A percentile compares a stretch with the other conserved stretches of the same genome.
These are phyloP conservation scores for Phytopythium ostracodes DNA, from an alignment of 352 stramenopile genomes.

Conservation along the genomic window DNA sequence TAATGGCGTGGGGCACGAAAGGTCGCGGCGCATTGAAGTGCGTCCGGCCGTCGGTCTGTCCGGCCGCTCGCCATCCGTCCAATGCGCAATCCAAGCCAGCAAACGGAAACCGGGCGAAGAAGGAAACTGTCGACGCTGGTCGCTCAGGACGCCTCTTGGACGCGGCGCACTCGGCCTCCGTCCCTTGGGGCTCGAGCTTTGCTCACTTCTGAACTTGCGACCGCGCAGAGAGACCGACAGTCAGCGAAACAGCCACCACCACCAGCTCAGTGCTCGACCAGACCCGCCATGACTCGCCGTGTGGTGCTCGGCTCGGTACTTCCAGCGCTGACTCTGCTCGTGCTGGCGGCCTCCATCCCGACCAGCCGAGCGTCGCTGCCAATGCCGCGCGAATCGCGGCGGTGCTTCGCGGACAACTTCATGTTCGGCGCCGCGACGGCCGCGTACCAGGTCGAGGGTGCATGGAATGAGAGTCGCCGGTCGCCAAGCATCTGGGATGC, in stretches of 20 bases:
- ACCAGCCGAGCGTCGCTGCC: not conserved
- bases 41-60: too few relatives aligned
- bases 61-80: too few relatives aligned
- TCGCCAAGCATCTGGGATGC: constrained; percentile 92
- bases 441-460: constrained; percentile 93
- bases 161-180: too few relatives aligned
- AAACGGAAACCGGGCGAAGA: too few relatives aligned
- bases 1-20: too few relatives aligned
- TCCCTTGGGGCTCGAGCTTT: not conserved
- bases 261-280: not conserved
- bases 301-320: not conserved
- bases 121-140: not conserved
- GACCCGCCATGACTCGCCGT: not conserved
- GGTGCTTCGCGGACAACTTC: constrained; percentile 73
- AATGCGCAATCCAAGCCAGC: too few relatives aligned
- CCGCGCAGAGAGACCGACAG: not conserved
- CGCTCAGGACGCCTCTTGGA: not conserved
- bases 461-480: constrained; percentile 69
- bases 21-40: too few relatives aligned
- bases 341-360: not conserved
- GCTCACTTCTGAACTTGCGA: not conserved
- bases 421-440: constrained; percentile 88
- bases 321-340: constrained; percentile 16
- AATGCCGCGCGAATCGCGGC: constrained; percentile 5
- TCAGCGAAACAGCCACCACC: not conserved